Evolutionary conservation across 2,329 filamentous ascomycete species (phyloP).

Genomic region (Xylariomycetidae sp.): DNA sequence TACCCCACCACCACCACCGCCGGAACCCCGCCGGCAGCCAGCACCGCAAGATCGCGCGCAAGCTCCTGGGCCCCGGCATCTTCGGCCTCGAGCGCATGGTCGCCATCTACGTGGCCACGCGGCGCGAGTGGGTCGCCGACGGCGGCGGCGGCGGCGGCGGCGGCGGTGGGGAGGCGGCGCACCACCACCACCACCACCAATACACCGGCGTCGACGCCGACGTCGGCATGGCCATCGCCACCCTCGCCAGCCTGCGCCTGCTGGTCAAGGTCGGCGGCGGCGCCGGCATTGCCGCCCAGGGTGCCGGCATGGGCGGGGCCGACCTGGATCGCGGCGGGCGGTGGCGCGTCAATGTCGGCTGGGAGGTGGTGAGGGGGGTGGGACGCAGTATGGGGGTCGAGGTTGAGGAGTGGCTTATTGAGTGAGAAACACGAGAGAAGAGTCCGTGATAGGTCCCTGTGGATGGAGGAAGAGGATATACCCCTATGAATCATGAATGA

Average conservation of each 20-base stretch:
- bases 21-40: neutral
- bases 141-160: slow-evolving; percentile 33
- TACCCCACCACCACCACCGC: slow-evolving; percentile 12
- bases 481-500: neutral
- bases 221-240: slow-evolving; percentile 61
- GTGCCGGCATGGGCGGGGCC: slow-evolving; percentile 51
- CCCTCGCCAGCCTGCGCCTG: slow-evolving; percentile 63
- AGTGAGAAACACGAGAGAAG: no score
- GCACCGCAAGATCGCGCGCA: slow-evolving; percentile 67
- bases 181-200: no score
- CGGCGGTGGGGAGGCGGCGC: slow-evolving; percentile 11
- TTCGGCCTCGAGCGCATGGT: slow-evolving; percentile 75
- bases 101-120: slow-evolving; percentile 66
- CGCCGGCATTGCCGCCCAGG: slow-evolving; percentile 65
- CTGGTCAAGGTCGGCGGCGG: slow-evolving; percentile 61
- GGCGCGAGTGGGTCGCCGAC: slow-evolving; percentile 45
- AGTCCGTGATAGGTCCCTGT: neutral
- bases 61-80: slow-evolving; percentile 68
- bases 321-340: slow-evolving; percentile 67
- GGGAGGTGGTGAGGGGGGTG: slow-evolving; percentile 67
- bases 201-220: slow-evolving; percentile 44
- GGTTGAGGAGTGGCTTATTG: slow-evolving; percentile 69
- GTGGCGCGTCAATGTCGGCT: slow-evolving; percentile 74
- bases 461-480: neutral
- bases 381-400: slow-evolving; percentile 72